Percentiles rank a stretch among this genome's conserved stretches.
These are phyloP conservation scores for Brassica incana DNA, from an alignment of 345 rosid species.

Conservation along the genomic window DNA sequence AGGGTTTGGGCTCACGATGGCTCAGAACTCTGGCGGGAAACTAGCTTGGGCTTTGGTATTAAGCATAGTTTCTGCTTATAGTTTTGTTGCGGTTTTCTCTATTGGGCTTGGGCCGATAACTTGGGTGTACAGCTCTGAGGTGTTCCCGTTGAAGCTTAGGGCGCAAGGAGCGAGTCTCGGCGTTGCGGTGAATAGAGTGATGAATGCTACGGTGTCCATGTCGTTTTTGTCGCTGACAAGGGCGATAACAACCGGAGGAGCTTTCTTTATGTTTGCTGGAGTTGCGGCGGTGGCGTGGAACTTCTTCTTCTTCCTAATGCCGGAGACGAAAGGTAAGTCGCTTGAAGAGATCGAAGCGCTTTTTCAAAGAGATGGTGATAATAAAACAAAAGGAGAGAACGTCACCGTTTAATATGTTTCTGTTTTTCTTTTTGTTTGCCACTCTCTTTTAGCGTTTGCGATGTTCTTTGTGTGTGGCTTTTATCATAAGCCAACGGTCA, in stretches of 20 bases:
- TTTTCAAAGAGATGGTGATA: slow-evolving; percentile 44
- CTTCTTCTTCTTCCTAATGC: slow-evolving; percentile 69
- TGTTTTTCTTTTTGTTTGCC: background rate
- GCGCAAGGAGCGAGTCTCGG: slow-evolving; percentile 85
- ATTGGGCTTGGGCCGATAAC: slow-evolving; percentile 79
- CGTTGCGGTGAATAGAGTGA: slow-evolving; percentile 81
- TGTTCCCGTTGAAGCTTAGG: slow-evolving; percentile 72
- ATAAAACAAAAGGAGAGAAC: slow-evolving; percentile 27
- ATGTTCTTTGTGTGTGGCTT: background rate
- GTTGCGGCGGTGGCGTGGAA: slow-evolving; percentile 56
- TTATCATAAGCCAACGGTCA: slow-evolving; percentile 26
- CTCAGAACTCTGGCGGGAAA: slow-evolving; percentile 35
- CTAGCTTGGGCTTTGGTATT: slow-evolving; percentile 61
- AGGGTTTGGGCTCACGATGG: slow-evolving; percentile 67
- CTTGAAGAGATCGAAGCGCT: slow-evolving; percentile 84
- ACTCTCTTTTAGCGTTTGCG: background rate
- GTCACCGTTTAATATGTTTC: background rate
- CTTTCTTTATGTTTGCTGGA: slow-evolving; percentile 79
- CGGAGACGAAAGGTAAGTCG: slow-evolving; percentile 83
- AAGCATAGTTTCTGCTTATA: slow-evolving; percentile 54
- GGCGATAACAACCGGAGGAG: slow-evolving; percentile 83
- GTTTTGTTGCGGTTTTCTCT: slow-evolving; percentile 62
- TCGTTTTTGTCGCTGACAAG: slow-evolving; percentile 61
- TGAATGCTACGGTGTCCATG: slow-evolving; percentile 82
- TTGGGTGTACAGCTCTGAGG: slow-evolving; percentile 91